Base-by-base conservation (phyloP, 2,329 filamentous ascomycete genomes). In the Arthroderma sp. region DNA sequence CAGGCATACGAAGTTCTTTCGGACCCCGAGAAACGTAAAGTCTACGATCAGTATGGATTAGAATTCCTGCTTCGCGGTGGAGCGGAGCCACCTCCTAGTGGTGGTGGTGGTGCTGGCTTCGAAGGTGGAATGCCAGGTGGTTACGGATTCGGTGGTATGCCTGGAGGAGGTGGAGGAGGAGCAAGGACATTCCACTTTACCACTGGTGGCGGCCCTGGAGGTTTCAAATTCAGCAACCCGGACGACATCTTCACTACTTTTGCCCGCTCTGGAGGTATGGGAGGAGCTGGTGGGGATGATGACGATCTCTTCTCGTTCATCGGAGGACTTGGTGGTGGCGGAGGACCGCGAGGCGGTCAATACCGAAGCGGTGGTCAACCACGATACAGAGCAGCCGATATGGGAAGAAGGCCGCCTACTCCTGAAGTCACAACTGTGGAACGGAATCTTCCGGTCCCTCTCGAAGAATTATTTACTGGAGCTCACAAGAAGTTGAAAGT, bases 1-100 rank as follows among this genome's bases (percentile, higher is more conserved):
- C 88, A 96, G 69, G 91, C 91, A 46, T 98, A 95, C 70, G 91
- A 98, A 68, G 94, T 98, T 55, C 80, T 98, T 3, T 94, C 86
- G 49, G 91, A 98, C 58, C 88, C 89, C 48, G 88, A 96, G 62
- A 98, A 96, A 69, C 83, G 91, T 58, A 91, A 94, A 65, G 81
- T 81, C 36, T 98, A 98, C 63, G 91, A 98, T 62, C 81, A 89
- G 61, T 95, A 81, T 64, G 91, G 91, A 50, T 81, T 96, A 49
- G 91, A 96, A 57, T 94, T 89, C 68, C 75, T 98, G 42, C 73
- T 94, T 30, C 81, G 83, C 41, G 88, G 88, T 40, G 87, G 85
- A 29, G 71, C 74, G 41, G 78, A 85, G 31, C 77, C 83, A 6
- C 68, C 74, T 29, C 75, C 81, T 5, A 73, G 72, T 22, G 67